Evolutionary conservation across 208 protist species (phyloP).

Genomic region (Phytomonas sp.): DNA sequence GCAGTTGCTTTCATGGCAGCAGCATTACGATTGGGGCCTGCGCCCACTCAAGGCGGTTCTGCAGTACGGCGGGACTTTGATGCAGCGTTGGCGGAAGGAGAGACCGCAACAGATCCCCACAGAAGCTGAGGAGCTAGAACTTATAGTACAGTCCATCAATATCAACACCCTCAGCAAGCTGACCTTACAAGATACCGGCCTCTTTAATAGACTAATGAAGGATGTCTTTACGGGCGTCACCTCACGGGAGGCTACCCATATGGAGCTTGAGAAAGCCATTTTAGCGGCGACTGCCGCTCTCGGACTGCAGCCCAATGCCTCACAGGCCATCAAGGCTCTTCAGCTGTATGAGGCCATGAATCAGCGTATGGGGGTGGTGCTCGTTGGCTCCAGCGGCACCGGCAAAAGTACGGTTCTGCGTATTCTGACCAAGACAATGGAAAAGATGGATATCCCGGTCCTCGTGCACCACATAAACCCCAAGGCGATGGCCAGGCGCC

Average conservation of each 20-base stretch:
- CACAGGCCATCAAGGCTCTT: conserved; percentile 85
- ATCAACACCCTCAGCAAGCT: conserved; percentile 98
- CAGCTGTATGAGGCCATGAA: conserved; percentile 92
- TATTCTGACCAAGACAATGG: conserved; percentile 78
- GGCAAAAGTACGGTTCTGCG: conserved; percentile 89
- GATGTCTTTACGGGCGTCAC: conserved; percentile 84
- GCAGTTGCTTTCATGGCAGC: conserved; percentile 95
- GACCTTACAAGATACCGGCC: conserved; percentile 92
- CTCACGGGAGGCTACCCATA: conserved; percentile 62
- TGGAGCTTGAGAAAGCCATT: conserved; percentile 80
- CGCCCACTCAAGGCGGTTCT: conserved; percentile 96
- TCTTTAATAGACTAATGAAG: conserved; percentile 91
- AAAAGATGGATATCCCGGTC: conserved; percentile 63
- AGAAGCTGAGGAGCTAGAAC: conserved; percentile 75
- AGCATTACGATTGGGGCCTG: conserved; percentile 98
- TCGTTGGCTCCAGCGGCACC: conserved; percentile 89
- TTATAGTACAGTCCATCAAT: conserved; percentile 93
- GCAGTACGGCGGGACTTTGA: conserved; percentile 82
- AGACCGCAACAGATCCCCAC: conserved; percentile 63
- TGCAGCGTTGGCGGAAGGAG: conserved; percentile 64
- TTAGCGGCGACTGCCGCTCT: conserved; percentile 45
- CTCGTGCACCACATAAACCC: conserved; percentile 89
- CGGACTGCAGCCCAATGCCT: conserved; percentile 54
- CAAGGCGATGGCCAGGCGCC: conserved; percentile 88
- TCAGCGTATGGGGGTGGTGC: conserved; percentile 91